These are phyloP conservation scores for Xylaria scruposa DNA, from an alignment of 495 filamentous ascomycete species.

Conservation along the genomic window DNA sequence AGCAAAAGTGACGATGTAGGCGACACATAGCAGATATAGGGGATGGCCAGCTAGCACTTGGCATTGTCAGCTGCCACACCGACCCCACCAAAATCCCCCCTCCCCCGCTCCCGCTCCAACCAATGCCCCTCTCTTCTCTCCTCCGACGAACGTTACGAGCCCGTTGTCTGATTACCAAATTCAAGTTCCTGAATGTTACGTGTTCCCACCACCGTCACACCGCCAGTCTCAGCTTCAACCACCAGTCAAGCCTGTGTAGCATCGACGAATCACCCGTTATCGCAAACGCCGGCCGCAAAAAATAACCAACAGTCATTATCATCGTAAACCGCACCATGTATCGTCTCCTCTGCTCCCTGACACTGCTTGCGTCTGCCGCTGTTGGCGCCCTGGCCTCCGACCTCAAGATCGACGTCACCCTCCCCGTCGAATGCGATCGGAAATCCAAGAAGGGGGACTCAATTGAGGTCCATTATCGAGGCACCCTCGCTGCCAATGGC, in stretches of 20 bases:
- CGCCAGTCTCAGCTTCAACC: background rate
- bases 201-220: slow-evolving; percentile 14
- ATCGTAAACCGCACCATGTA: slow-evolving; percentile 54
- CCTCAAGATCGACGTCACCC: slow-evolving; percentile 77
- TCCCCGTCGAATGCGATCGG: slow-evolving; percentile 69
- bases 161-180: no score
- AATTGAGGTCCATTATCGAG: slow-evolving; percentile 86
- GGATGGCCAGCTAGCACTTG: background rate
- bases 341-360: slow-evolving; percentile 62
- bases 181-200: background rate
- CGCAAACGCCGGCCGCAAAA: background rate
- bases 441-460: slow-evolving; percentile 78
- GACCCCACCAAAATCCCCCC: background rate
- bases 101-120: no score
- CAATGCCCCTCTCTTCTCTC: no score
- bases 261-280: background rate
- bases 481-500: slow-evolving; percentile 68
- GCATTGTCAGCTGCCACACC: background rate
- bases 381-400: slow-evolving; percentile 57
- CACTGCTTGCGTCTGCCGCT: slow-evolving; percentile 59
- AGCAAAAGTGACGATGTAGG: background rate
- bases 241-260: slow-evolving; percentile 1
- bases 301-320: background rate
- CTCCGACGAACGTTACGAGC: background rate
- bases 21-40: background rate